phyloP scores from a whole-genome alignment of 164 flowering plant genomes.

The Houttuynia cordata region DNA sequence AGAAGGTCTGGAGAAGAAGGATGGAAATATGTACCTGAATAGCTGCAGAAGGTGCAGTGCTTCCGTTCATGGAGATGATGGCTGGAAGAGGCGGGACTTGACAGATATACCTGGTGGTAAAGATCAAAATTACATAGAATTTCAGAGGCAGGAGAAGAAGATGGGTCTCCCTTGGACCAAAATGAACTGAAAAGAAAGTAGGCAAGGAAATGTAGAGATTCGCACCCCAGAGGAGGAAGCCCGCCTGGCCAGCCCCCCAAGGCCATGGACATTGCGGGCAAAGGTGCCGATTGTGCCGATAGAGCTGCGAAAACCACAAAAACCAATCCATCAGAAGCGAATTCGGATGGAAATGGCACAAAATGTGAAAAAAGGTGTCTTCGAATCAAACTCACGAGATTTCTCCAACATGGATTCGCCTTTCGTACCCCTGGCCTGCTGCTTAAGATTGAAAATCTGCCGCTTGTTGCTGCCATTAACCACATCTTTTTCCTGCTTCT shows the following conservation, averaged over 20 bases:
- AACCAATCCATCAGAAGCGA: conserved; percentile 1
- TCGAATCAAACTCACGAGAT: conserved; percentile 30
- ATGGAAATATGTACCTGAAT: conserved; percentile 37
- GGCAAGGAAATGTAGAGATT: conserved; percentile 1
- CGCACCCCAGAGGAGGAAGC: conserved; percentile 80
- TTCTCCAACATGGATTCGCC: conserved; percentile 35
- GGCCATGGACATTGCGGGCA: conserved; percentile 46
- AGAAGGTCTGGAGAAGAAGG: not conserved
- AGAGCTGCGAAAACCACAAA: not conserved
- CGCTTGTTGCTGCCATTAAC: conserved; percentile 13
- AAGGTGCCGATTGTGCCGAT: conserved; percentile 45
- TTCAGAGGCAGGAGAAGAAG: not conserved
- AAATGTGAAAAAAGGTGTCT: not conserved
- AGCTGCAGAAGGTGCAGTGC: conserved; percentile 39
- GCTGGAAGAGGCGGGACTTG: conserved; percentile 56
- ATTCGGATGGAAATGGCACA: not conserved
- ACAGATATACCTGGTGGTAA: conserved; percentile 52
- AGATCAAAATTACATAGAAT: not conserved
- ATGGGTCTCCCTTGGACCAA: too few relatives aligned
- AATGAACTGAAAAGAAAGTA: conserved; percentile 3
- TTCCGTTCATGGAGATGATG: conserved; percentile 71
- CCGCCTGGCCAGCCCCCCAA: conserved; percentile 81
- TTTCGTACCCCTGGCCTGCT: conserved; percentile 11
- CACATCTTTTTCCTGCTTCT: conserved; percentile 34
- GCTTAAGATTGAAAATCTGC: conserved; percentile 7